phyloP scores from a whole-genome alignment of 306 rosid species.

The Vigna mungo region DNA sequence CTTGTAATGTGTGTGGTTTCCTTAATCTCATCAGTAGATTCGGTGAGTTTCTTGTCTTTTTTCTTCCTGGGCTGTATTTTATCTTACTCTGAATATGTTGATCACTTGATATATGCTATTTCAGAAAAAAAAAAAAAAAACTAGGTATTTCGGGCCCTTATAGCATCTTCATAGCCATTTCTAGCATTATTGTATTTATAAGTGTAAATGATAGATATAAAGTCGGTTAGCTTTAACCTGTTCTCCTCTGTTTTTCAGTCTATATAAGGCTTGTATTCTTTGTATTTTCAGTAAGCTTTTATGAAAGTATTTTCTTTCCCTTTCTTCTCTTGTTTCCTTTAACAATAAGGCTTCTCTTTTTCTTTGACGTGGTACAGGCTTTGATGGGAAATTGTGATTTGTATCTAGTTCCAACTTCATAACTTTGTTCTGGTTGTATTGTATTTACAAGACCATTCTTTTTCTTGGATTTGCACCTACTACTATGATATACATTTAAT shows the following conservation, averaged over 20 bases:
- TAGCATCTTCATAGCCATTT: background rate
- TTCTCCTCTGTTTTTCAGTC: no score
- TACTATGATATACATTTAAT: background rate
- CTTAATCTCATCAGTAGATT: constrained; percentile 89
- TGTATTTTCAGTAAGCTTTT: no score
- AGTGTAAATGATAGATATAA: no score
- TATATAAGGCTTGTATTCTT: no score
- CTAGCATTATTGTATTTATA: background rate
- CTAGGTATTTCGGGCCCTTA: constrained; percentile 26
- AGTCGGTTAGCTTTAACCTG: no score
- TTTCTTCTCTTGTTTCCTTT: no score
- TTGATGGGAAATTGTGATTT: constrained; percentile 26
- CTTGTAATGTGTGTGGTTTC: constrained; percentile 96
- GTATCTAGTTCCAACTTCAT: background rate
- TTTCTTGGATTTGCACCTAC: constrained; percentile 5
- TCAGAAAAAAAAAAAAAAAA: background rate
- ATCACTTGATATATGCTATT: constrained; percentile 20
- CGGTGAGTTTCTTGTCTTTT: constrained; percentile 76
- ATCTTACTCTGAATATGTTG: constrained; percentile 22
- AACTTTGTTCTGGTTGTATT: background rate
- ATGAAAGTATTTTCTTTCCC: no score
- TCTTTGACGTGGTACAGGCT: background rate
- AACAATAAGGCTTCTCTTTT: background rate
- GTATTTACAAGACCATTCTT: background rate
- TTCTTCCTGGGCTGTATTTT: constrained; percentile 21